Evolutionary conservation across 306 rosid species (phyloP).

Genomic region (Corylus americana): DNA sequence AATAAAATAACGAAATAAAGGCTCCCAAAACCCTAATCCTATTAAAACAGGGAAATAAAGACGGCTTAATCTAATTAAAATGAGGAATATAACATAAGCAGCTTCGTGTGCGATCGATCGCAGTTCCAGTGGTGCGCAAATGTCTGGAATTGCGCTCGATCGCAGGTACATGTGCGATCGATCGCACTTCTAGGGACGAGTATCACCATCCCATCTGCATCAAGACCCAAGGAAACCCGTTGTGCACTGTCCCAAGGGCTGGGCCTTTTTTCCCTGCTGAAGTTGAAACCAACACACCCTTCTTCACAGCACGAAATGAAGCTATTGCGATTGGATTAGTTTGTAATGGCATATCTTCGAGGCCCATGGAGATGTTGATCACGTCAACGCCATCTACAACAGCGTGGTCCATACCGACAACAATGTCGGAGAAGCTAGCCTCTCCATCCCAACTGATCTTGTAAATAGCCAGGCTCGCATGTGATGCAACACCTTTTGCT

Average conservation of each 20-base stretch:
- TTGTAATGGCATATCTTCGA: conserved; percentile 20
- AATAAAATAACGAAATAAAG: no score
- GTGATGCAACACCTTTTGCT: conserved; percentile 46
- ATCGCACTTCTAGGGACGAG: no score
- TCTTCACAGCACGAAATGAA: conserved; percentile 39
- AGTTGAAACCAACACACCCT: conserved; percentile 30
- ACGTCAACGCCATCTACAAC: conserved; percentile 43
- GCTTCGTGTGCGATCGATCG: no score
- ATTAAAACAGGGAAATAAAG: no score
- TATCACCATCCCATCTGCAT: not conserved
- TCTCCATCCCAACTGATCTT: conserved; percentile 36
- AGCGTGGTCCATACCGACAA: conserved; percentile 40
- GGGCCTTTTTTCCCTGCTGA: conserved; percentile 26
- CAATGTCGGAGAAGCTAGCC: conserved; percentile 38
- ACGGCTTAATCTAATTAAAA: no score
- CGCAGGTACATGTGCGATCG: no score
- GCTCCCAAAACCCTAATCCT: no score
- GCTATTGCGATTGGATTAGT: conserved; percentile 35
- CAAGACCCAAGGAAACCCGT: conserved; percentile 34
- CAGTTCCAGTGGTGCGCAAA: no score
- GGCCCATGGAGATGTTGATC: conserved; percentile 33
- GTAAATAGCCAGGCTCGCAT: conserved; percentile 37
- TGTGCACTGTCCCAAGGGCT: conserved; percentile 7
- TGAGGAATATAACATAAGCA: no score
- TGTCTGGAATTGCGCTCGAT: no score